Evolutionary conservation across 2,329 filamentous ascomycete species (phyloP), one percentile per base, ranked within the genome.

Genomic region (Phialemonium atrogriseum): DNA sequence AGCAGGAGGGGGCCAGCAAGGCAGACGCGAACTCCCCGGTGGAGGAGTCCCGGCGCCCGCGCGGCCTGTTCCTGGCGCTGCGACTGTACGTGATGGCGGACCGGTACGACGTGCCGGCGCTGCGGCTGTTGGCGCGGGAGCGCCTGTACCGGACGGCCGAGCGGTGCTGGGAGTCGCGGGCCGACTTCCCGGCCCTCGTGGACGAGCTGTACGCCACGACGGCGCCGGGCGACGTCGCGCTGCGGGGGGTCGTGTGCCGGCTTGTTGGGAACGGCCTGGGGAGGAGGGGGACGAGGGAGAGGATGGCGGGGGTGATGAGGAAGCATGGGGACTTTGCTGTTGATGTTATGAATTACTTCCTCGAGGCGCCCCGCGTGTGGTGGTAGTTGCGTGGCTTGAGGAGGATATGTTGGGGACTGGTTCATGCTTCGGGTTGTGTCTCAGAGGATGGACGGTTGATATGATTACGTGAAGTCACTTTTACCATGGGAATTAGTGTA

Each of bases 31-130:
- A n/a, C n/a, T n/a, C n/a, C n/a, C n/a, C n/a, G n/a, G n/a, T n/a
- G n/a, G n/a, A n/a, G n/a, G n/a, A n/a, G n/a, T n/a, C n/a, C n/a
- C n/a, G n/a, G n/a, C n/a, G n/a, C 14, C 14, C 20, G n/a, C 24
- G 18, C 25, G 19, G 6, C 21, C 27, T 32, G 3, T 28, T 20
- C 14, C 30, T 29, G 10, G 24, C 30, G 5, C 35, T 51, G 5
- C 36, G 40, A 0, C 37, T 56, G 11, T 62, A 56, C 44, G 36
- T 49, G 26, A 51, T 58, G 33, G 58, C 56, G 4, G 50, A 57
- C 38, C 56, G 55, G 36, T 60, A 50, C 38, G 42, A 54, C n/a
- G 50, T 58, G 3, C 42, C 48, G 2, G 37, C 50, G 0, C 51
- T 60, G 1, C 45, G 43, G 35, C 40, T 51, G 1, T 22, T 56